Evolutionary conservation across 352 stramenopile genomes (phyloP).

Genomic region (Lagenidium sp.): DNA sequence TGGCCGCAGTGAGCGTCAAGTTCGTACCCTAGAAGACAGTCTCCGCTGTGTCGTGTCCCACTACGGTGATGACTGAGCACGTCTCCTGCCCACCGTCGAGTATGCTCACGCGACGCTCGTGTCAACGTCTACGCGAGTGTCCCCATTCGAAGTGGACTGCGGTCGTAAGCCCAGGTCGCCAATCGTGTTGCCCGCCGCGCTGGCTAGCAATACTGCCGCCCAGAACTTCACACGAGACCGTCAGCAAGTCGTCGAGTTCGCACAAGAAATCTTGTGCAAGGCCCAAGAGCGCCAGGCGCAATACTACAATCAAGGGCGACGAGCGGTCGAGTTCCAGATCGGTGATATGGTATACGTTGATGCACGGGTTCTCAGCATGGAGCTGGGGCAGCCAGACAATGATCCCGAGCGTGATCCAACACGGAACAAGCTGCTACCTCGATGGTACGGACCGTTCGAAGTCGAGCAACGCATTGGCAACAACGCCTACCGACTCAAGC

Average conservation of each 20-base stretch:
- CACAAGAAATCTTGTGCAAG: background rate
- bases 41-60: conserved; percentile 8
- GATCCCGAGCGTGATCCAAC: background rate
- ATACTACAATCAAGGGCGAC: background rate
- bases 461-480: background rate
- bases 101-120: conserved; percentile 6
- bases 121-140: background rate
- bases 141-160: background rate
- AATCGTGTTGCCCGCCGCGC: background rate
- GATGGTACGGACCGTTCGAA: conserved; percentile 1
- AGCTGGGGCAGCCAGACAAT: background rate
- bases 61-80: conserved; percentile 4
- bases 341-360: conserved; percentile 1
- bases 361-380: background rate
- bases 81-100: conserved; percentile 4
- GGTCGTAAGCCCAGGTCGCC: background rate
- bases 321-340: background rate
- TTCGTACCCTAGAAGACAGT: conserved; percentile 4
- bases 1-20: conserved; percentile 8
- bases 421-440: background rate
- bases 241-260: conserved; percentile 1
- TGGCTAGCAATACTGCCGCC: background rate
- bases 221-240: conserved; percentile 4
- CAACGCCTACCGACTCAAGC: background rate
- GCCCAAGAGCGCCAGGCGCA: background rate